A percentile compares a stretch with the other conserved stretches of the same genome.
Conservation (phyloP, 331 rosid species). For the Rhamnella rubrinervis region DNA sequence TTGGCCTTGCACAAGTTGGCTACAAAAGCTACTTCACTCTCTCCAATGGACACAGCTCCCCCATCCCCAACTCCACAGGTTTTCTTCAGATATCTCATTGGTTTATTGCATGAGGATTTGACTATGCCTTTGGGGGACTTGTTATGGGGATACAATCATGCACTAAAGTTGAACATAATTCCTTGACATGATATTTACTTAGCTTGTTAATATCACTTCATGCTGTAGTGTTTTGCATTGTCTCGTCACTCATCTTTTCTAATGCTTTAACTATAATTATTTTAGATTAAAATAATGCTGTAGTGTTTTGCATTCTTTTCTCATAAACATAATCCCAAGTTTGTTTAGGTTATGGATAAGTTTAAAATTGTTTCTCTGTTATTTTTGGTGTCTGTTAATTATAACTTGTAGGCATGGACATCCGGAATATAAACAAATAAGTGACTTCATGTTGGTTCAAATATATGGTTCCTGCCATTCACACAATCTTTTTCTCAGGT, state of each 20-base stretch:
- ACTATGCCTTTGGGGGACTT: background rate
- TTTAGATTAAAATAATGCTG: too few species aligned
- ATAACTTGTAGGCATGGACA: background rate
- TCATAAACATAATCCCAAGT: too few species aligned
- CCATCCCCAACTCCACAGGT: conserved; percentile 58
- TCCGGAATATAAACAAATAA: background rate
- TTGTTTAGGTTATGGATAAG: too few species aligned
- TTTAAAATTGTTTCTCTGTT: background rate
- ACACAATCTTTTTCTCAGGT: conserved; percentile 20
- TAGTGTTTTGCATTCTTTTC: too few species aligned
- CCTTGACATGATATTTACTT: too few species aligned
- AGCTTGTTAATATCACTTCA: too few species aligned
- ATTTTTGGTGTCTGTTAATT: background rate
- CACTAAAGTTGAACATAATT: too few species aligned
- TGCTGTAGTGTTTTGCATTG: too few species aligned
- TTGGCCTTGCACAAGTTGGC: conserved; percentile 38
- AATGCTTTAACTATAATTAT: too few species aligned
- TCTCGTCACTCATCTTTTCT: too few species aligned
- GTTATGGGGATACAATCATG: too few species aligned
- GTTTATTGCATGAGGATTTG: background rate
- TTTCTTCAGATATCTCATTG: conserved; percentile 2
- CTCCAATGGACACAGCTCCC: conserved; percentile 47
- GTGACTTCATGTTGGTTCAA: background rate
- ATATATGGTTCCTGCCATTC: background rate
- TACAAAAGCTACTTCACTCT: conserved; percentile 30